Conservation (phyloP, 495 filamentous ascomycete genomes). For the Podospora anserina region DNA sequence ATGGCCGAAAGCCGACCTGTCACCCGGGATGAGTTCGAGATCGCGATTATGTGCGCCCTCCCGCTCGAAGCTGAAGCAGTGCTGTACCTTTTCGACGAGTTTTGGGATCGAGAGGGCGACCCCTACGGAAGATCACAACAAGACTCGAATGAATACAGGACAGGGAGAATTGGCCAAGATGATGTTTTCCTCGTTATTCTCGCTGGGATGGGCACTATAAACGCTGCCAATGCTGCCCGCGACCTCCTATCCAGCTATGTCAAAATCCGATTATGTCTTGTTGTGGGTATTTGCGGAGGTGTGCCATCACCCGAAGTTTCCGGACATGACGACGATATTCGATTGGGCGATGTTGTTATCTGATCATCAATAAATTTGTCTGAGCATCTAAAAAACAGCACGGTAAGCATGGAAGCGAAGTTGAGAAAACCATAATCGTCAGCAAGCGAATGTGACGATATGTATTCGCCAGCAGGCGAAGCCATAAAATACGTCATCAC, state of each 20-base stretch:
- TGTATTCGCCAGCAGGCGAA: no score
- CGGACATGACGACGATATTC: slow-evolving; percentile 10
- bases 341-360: slow-evolving; percentile 14
- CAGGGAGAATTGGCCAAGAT: slow-evolving; percentile 35
- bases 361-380: slow-evolving; percentile 16
- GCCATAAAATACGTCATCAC: no score
- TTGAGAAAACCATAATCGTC: no score
- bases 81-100: slow-evolving; percentile 23
- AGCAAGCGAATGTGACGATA: no score
- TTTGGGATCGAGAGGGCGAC: slow-evolving; percentile 29
- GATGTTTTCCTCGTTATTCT: slow-evolving; percentile 36
- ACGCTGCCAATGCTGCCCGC: slow-evolving; percentile 30
- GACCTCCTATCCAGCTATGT: slow-evolving; percentile 33
- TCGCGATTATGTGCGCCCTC: slow-evolving; percentile 40
- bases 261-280: slow-evolving; percentile 21
- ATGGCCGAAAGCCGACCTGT: background rate
- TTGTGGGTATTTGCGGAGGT: slow-evolving; percentile 37
- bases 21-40: slow-evolving; percentile 23
- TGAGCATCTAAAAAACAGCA: no score
- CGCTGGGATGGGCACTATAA: slow-evolving; percentile 34
- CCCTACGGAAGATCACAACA: slow-evolving; percentile 22
- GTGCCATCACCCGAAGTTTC: slow-evolving; percentile 29
- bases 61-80: slow-evolving; percentile 34
- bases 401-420: no score
- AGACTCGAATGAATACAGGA: slow-evolving; percentile 36